Evolutionary conservation across 768 basidiomycete genomes (phyloP).

Genomic region (Mycena metata): DNA sequence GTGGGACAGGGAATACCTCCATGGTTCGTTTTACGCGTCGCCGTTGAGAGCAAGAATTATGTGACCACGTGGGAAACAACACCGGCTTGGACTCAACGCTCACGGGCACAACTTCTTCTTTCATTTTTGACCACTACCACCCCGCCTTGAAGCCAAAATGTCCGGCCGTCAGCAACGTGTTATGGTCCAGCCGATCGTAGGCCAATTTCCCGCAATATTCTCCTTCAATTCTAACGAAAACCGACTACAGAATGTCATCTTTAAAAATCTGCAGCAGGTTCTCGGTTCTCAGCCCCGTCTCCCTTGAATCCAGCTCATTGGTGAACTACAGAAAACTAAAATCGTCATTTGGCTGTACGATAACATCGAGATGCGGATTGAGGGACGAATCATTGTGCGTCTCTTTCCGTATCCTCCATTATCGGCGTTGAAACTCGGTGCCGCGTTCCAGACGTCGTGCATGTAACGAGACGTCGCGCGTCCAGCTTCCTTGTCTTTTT

Average conservation of each 20-base stretch:
- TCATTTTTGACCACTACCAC: slow-evolving; percentile 40
- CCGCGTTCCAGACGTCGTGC: slow-evolving; percentile 35
- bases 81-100: slow-evolving; percentile 11
- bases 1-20: slow-evolving; percentile 53
- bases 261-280: slow-evolving; percentile 96
- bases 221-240: slow-evolving; percentile 24
- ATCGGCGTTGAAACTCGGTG: slow-evolving; percentile 24
- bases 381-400: slow-evolving; percentile 95
- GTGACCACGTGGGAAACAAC: slow-evolving; percentile 24
- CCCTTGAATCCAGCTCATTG: slow-evolving; percentile 20
- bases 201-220: slow-evolving; percentile 47
- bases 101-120: neutral
- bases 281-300: slow-evolving; percentile 10
- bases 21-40: slow-evolving; percentile 58
- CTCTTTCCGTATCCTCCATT: slow-evolving; percentile 7
- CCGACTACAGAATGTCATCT: slow-evolving; percentile 87
- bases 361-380: slow-evolving; percentile 96
- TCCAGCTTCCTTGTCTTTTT: slow-evolving; percentile 22
- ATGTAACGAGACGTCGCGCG: slow-evolving; percentile 22
- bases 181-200: slow-evolving; percentile 99
- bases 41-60: slow-evolving; percentile 27
- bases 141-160: slow-evolving; percentile 62
- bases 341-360: slow-evolving; percentile 97
- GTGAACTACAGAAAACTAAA: slow-evolving; percentile 73
- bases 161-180: slow-evolving; percentile 94